Base-by-base conservation (phyloP, 1,284 basidiomycete species). In the Leccinum cinnamomeum region DNA sequence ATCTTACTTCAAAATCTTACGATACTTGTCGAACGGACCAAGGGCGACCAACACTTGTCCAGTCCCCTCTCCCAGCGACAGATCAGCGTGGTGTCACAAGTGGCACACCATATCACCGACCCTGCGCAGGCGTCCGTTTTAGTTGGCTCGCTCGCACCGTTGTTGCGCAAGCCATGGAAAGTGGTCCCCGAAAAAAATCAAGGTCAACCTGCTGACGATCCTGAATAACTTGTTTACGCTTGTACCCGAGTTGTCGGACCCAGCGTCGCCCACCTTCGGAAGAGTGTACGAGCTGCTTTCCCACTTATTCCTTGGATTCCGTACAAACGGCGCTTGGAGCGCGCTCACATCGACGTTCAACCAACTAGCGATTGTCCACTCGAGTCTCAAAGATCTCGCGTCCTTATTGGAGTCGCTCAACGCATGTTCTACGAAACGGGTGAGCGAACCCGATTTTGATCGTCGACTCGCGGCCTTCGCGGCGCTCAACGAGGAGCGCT, bases 391-490 rank as follows among this genome's bases (percentile, higher is more conserved):
- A 20, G 68, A 72, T 2, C 72, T 91, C 1, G 80, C 87, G 0
- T 75, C 79, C 8, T 74, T 95, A 4, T 72, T 94, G 48, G 82
- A 82, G 11, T 84, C 86, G 1, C 82, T 99, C 64, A 99, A 99
- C 70, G 88, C 96, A 0, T 98, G 89, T 75, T 96, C 94, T 1
- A 77, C 76, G 1, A 90, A 86, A 68, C 84, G 94, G 16, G 76
- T 97, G 44, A 95, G 97, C 59, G 95, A 99, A 73, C 92, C 95
- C 2, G 94, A 99, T 75, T 98, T 98, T 70, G 94, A 98, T 65
- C 84, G 85, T 53, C 90, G 97, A 2, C 80, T 99, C 14, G 75
- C 78, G 2, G 95, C 93, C 0, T 98, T 95, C 75, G 82, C 86
- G 3, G 75, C 72, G 10, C 78, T 99, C 58, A 97, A 94, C 75